Percentiles rank a stretch among this genome's conserved stretches.
Evolutionary conservation across 2,329 filamentous ascomycete genomes (phyloP).

Genomic region (Calycina herbarum): DNA sequence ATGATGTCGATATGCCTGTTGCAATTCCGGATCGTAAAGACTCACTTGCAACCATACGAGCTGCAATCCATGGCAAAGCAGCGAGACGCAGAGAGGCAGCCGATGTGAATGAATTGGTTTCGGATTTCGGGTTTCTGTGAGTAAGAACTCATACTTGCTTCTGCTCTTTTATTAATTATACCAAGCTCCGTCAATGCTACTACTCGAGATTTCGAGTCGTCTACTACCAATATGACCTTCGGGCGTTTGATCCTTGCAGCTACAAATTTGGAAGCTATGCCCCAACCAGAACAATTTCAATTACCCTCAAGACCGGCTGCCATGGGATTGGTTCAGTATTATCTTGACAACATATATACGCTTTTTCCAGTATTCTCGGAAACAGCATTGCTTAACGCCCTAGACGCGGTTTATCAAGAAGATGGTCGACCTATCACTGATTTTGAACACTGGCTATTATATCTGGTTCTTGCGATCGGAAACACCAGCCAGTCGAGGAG

Average conservation of each 20-base stretch:
- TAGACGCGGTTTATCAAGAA: constrained; percentile 80
- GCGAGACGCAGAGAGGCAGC: constrained; percentile 71
- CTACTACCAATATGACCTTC: constrained; percentile 88
- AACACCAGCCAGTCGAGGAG: constrained; percentile 71
- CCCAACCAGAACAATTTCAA: constrained; percentile 57
- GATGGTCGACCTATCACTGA: constrained; percentile 59
- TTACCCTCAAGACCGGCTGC: constrained; percentile 73
- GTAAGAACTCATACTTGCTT: constrained; percentile 35
- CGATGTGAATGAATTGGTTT: constrained; percentile 88
- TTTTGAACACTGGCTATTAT: constrained; percentile 82
- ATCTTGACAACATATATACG: constrained; percentile 77
- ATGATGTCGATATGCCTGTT: constrained; percentile 55
- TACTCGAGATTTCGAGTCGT: constrained; percentile 88
- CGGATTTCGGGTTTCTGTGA: constrained; percentile 88
- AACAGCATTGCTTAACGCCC: constrained; percentile 70
- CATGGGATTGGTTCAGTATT: constrained; percentile 73
- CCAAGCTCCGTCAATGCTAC: constrained; percentile 87
- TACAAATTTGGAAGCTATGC: constrained; percentile 70
- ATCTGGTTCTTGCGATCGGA: constrained; percentile 85
- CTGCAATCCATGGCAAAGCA: constrained; percentile 64
- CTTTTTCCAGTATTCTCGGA: constrained; percentile 84
- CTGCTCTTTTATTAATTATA: constrained; percentile 15
- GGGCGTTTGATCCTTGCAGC: constrained; percentile 85
- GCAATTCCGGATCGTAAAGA: constrained; percentile 59
- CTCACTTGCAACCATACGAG: constrained; percentile 60